These are phyloP conservation scores for Wickerhamiella hasegawae DNA, from an alignment of 805 yeast species.

Conservation along the genomic window DNA sequence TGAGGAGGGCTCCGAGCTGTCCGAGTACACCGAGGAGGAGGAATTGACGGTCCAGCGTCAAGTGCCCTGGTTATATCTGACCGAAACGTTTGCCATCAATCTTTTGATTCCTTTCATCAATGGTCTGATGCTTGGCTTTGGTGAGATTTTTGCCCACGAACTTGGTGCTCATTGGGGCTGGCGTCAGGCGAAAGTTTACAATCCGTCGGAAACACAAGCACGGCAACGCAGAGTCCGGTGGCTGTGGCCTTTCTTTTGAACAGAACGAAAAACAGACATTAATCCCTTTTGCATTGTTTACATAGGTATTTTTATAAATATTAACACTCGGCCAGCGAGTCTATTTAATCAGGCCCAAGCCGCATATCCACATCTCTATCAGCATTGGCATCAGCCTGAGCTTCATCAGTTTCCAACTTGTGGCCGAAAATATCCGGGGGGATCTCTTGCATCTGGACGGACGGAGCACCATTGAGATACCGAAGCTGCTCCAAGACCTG, in stretches of 20 bases:
- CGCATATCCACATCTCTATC: slow-evolving; percentile 12
- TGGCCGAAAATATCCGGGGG: slow-evolving; percentile 48
- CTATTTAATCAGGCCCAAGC: no score
- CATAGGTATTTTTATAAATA: no score
- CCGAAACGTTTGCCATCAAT: slow-evolving; percentile 35
- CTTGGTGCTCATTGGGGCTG: slow-evolving; percentile 68
- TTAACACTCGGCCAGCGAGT: no score
- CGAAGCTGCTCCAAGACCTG: slow-evolving; percentile 70
- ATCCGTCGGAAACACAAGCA: no score
- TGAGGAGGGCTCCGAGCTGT: no score
- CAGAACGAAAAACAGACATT: no score
- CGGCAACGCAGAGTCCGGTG: slow-evolving; percentile 3
- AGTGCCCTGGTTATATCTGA: slow-evolving; percentile 9
- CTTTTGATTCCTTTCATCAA: slow-evolving; percentile 74
- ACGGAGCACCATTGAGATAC: slow-evolving; percentile 78
- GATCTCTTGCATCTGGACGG: slow-evolving; percentile 79
- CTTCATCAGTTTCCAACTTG: slow-evolving; percentile 23
- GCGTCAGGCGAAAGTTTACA: slow-evolving; percentile 58
- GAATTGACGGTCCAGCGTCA: slow-evolving; percentile 3
- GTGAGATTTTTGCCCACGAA: slow-evolving; percentile 89
- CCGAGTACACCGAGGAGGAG: slow-evolving; percentile 2
- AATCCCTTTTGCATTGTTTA: no score
- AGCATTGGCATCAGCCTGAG: slow-evolving; percentile 19
- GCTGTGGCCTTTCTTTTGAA: background rate
- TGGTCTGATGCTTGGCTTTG: slow-evolving; percentile 92